phyloP scores from a whole-genome alignment of 2,329 filamentous ascomycete species.

The Clarireedia hainanense region DNA sequence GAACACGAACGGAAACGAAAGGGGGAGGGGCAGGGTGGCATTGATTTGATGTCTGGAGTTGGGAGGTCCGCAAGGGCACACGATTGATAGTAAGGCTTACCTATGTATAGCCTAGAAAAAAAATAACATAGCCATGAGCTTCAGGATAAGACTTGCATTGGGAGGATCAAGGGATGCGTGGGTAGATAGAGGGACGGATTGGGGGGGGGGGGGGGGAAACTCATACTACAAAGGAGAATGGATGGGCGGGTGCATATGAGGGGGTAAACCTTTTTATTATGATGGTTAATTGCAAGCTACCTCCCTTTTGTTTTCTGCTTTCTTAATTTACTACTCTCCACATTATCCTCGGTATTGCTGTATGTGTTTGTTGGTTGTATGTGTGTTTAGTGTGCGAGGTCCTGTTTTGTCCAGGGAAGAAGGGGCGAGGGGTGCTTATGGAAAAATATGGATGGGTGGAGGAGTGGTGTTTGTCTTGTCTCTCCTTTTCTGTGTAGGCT shows the following conservation, averaged over 20 bases:
- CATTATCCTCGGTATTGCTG: not conserved
- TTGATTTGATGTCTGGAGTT: not conserved
- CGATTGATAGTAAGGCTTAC: not conserved
- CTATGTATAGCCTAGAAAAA: not conserved
- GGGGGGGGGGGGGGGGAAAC: not conserved
- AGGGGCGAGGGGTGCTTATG: too few relatives aligned
- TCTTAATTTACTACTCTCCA: not conserved
- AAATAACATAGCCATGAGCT: not conserved
- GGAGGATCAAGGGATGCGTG: not conserved
- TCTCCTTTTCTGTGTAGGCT: too few relatives aligned
- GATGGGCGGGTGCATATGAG: not conserved
- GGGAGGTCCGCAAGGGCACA: not conserved
- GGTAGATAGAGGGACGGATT: not conserved
- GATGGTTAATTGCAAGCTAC: conserved; percentile 1
- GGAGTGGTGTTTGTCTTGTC: too few relatives aligned
- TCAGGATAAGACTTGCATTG: not conserved
- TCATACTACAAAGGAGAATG: too few relatives aligned
- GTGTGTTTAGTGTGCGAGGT: not conserved
- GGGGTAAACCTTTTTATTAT: not conserved
- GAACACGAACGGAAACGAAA: not conserved
- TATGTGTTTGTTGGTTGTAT: conserved; percentile 1
- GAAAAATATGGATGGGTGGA: too few relatives aligned
- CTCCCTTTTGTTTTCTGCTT: conserved; percentile 2
- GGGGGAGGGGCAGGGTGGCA: not conserved
- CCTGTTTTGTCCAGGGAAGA: too few relatives aligned